Base-by-base conservation (phyloP, 306 rosid species). In the Parietaria judaica region DNA sequence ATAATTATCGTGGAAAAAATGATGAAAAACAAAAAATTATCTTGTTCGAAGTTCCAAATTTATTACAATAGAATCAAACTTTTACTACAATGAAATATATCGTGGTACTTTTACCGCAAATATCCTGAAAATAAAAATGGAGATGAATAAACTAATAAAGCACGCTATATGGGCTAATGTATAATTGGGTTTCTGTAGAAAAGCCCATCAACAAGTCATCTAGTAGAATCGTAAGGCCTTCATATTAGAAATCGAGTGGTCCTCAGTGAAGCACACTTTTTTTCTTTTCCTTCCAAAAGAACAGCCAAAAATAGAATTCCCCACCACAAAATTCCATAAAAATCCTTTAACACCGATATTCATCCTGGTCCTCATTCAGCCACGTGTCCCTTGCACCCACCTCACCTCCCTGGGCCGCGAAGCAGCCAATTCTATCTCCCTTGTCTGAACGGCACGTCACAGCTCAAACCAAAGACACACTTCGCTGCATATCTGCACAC, bases 351-450 rank as follows among this genome's bases (percentile, higher is more conserved):
- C 2, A 23, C 31, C 44, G 66, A 52, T 53, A 13, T 16, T 3
- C 31, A 44, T 3, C 53, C n/a, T 14, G 69, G 70, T 72, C 23
- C 41, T n/a, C 0, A 11, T 35, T 39, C 3, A 14, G 1, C 47
- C 75, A 56, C 70, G 70, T 68, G 80, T 52, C 14, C 1, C 14
- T 0, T 10, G 1, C 0, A 8, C 1, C 7, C 1, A 55, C 69
- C 50, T 51, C 66, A 23, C 3, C 36, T 10, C 10, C 14, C 14
- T 63, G 63, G 8, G 50, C n/a, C 1, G 70, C 58, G 11, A 36
- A 53, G 9, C 62, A 72, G 58, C 6, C 2, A 36, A 79, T 36
- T 9, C 31, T 49, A 31, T 17, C 34, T 49, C 56, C 23, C 11
- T 4, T 7, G 14, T 44, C 62, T 47, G 35, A 7, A 6, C 5